These are phyloP conservation scores for Trichoderma harzianum DNA, from an alignment of 2,329 filamentous ascomycete genomes.

Conservation along the genomic window DNA sequence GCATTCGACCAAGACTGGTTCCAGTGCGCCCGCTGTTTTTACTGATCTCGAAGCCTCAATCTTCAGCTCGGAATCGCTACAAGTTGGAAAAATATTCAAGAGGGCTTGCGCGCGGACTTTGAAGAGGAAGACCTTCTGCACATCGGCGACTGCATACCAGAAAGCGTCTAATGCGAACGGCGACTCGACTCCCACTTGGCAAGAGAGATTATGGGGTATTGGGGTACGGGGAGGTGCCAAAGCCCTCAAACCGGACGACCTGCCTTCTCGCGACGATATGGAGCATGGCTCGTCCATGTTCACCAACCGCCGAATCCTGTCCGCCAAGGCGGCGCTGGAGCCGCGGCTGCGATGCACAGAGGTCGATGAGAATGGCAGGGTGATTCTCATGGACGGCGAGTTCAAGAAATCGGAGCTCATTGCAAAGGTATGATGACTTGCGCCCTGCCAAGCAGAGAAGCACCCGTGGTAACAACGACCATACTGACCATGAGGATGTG, in stretches of 20 bases:
- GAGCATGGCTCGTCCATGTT: conserved; percentile 56
- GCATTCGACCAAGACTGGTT: conserved; percentile 12
- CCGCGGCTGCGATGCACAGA: conserved; percentile 89
- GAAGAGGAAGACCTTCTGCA: conserved; percentile 28
- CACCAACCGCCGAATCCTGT: conserved; percentile 65
- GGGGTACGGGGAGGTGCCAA: conserved; percentile 36
- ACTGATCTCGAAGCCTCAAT: conserved; percentile 30
- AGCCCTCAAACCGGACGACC: conserved; percentile 54
- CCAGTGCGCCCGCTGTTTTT: not conserved
- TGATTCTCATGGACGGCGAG: conserved; percentile 89
- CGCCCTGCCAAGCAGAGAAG: not conserved
- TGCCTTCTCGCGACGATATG: conserved; percentile 58
- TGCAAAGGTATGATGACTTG: conserved; percentile 63
- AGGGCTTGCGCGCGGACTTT: conserved; percentile 12
- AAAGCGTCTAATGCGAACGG: conserved; percentile 24
- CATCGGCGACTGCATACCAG: conserved; percentile 23
- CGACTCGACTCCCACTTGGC: conserved; percentile 38
- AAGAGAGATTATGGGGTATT: conserved; percentile 48
- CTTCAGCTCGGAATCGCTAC: conserved; percentile 26
- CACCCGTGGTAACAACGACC: not conserved
- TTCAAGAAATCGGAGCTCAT: conserved; percentile 98
- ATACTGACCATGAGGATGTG: conserved; percentile 6
- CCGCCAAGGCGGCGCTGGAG: conserved; percentile 76
- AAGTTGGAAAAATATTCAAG: conserved; percentile 19
- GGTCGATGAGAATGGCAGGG: conserved; percentile 86